Evolutionary conservation across 768 basidiomycete genomes (phyloP).

Genomic region (Termitomyces sp.): DNA sequence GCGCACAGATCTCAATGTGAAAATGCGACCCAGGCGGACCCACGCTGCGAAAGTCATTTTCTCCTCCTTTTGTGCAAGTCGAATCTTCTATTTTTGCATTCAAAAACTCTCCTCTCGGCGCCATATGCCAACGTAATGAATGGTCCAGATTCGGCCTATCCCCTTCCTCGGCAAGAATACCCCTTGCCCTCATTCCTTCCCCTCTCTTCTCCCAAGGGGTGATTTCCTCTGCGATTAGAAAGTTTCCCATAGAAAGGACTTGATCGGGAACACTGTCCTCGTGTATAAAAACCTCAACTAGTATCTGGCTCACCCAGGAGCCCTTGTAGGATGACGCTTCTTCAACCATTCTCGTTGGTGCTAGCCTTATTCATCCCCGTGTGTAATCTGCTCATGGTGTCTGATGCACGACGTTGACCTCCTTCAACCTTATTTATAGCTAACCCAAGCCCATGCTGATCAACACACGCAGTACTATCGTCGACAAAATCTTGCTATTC

Average conservation of each 20-base stretch:
- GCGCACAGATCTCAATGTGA: constrained; percentile 8
- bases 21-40: constrained; percentile 11
- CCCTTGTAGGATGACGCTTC: constrained; percentile 26
- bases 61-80: constrained; percentile 17
- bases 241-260: constrained; percentile 20
- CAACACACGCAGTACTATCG: constrained; percentile 26
- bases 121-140: constrained; percentile 18
- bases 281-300: constrained; percentile 20
- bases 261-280: constrained; percentile 18
- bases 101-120: not conserved
- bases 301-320: constrained; percentile 10
- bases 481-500: constrained; percentile 25
- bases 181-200: not conserved
- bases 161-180: constrained; percentile 16
- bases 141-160: constrained; percentile 13
- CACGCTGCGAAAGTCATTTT: constrained; percentile 1
- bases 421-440: constrained; percentile 10
- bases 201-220: constrained; percentile 14
- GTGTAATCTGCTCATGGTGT: constrained; percentile 13
- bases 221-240: constrained; percentile 14
- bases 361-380: constrained; percentile 34
- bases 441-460: constrained; percentile 16
- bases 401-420: constrained; percentile 3
- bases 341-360: constrained; percentile 25
- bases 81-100: not conserved